These are phyloP conservation scores for Elongisporangium anandrum DNA, from an alignment of 352 stramenopile genomes.

Conservation along the genomic window DNA sequence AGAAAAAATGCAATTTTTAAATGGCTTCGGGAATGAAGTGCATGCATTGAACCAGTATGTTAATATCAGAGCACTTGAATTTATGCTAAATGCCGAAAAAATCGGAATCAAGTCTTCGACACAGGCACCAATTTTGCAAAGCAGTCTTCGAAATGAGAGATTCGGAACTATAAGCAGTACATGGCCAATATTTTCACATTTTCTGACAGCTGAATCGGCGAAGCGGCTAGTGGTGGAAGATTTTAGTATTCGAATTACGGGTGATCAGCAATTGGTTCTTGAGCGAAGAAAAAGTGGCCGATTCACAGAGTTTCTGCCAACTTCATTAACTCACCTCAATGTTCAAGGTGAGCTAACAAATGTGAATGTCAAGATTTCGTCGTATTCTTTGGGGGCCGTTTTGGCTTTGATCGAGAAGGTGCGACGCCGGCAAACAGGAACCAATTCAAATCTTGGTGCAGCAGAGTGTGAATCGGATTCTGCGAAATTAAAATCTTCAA, in stretches of 20 bases:
- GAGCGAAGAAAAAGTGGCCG: conserved; percentile 11
- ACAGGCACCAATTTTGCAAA: conserved; percentile 25
- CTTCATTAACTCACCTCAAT: conserved; percentile 22
- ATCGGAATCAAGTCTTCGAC: conserved; percentile 44
- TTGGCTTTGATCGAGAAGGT: conserved; percentile 16
- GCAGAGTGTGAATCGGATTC: background rate
- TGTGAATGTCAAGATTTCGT: conserved; percentile 45
- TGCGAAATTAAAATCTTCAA: background rate
- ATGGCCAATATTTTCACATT: conserved; percentile 42
- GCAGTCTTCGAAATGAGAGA: conserved; percentile 34
- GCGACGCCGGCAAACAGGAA: background rate
- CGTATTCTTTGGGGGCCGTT: conserved; percentile 29
- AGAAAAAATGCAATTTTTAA: conserved; percentile 12
- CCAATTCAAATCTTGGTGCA: conserved; percentile 1
- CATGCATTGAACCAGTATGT: conserved; percentile 47
- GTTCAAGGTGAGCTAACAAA: conserved; percentile 38
- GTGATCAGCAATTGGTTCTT: conserved; percentile 33
- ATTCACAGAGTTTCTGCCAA: conserved; percentile 11
- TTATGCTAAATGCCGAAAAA: conserved; percentile 67
- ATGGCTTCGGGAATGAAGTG: conserved; percentile 11
- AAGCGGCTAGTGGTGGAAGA: conserved; percentile 48
- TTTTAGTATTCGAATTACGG: conserved; percentile 47
- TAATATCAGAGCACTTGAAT: conserved; percentile 23
- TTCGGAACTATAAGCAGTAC: conserved; percentile 38
- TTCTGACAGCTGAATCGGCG: conserved; percentile 34